phyloP scores from a whole-genome alignment of 345 rosid species.

The Excoecaria agallocha region DNA sequence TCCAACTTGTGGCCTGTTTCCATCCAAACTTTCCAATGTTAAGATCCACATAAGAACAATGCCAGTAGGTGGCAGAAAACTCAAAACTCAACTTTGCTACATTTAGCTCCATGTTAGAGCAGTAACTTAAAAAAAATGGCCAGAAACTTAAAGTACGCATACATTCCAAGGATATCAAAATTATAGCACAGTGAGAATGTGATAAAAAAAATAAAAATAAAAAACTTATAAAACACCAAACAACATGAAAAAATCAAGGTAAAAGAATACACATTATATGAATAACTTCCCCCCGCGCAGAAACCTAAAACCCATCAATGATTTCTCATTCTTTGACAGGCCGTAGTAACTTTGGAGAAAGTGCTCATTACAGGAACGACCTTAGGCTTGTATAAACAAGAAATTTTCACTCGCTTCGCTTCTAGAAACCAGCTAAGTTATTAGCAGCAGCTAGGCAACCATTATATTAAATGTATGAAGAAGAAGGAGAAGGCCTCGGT shows the following conservation, averaged over 20 bases:
- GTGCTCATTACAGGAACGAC: neutral
- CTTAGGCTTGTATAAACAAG: neutral
- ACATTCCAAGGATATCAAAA: neutral
- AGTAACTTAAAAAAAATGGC: neutral
- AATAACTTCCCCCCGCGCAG: neutral
- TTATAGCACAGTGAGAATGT: neutral
- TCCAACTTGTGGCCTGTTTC: slow-evolving; percentile 91
- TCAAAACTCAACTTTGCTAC: neutral
- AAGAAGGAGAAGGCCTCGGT: too few species aligned
- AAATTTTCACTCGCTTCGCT: neutral
- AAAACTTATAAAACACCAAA: neutral
- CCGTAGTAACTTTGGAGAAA: too few species aligned
- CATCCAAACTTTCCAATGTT: slow-evolving; percentile 13
- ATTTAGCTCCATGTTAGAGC: neutral
- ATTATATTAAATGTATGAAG: neutral
- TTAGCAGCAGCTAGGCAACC: neutral
- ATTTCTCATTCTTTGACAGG: neutral
- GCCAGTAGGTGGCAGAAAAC: neutral
- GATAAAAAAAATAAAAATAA: neutral
- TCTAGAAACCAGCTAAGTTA: neutral
- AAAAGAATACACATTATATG: neutral
- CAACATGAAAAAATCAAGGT: neutral
- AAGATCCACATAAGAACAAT: slow-evolving; percentile 2
- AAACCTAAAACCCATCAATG: neutral
- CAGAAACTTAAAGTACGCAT: neutral